phyloP scores from a whole-genome alignment of 2,329 filamentous ascomycete species.

The Pseudogymnoascus sp. region DNA sequence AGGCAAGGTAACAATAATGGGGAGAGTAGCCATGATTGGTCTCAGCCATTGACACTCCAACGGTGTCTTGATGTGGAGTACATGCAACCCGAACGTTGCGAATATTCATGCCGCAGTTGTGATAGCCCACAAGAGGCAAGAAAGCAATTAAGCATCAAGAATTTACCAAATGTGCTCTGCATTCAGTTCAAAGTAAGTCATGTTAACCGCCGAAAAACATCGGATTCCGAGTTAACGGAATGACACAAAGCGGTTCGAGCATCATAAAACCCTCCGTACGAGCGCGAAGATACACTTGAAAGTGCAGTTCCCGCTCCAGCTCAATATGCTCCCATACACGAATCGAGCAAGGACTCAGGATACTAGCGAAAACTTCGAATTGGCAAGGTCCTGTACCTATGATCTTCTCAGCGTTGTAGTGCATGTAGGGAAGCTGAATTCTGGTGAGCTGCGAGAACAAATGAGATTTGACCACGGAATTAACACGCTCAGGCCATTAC shows the following conservation, averaged over 20 bases:
- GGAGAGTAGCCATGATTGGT: constrained; percentile 37
- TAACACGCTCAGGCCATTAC: constrained; percentile 56
- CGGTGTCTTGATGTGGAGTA: constrained; percentile 81
- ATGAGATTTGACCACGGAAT: not conserved
- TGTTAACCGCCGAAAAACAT: not conserved
- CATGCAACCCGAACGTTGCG: constrained; percentile 76
- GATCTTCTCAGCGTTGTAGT: constrained; percentile 85
- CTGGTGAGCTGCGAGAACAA: constrained; percentile 37
- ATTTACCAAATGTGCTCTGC: constrained; percentile 78
- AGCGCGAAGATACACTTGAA: constrained; percentile 83
- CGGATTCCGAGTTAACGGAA: not conserved
- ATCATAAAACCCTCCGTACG: constrained; percentile 57
- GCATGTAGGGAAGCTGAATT: constrained; percentile 87
- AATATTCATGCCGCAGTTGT: constrained; percentile 81
- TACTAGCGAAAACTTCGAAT: constrained; percentile 42
- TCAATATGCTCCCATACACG: constrained; percentile 89
- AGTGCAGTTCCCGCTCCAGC: constrained; percentile 74
- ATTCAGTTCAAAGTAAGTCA: constrained; percentile 77
- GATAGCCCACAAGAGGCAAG: constrained; percentile 68
- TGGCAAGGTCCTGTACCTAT: constrained; percentile 64
- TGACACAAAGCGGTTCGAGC: constrained; percentile 56
- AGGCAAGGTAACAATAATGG: constrained; percentile 25
- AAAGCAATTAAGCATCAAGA: constrained; percentile 76
- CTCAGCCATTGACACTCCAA: constrained; percentile 47
- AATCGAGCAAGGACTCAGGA: constrained; percentile 51